A percentile compares a stretch with the other conserved stretches of the same genome.
phyloP scores from a whole-genome alignment of 352 stramenopile genomes.

The Albugo laibachii region DNA sequence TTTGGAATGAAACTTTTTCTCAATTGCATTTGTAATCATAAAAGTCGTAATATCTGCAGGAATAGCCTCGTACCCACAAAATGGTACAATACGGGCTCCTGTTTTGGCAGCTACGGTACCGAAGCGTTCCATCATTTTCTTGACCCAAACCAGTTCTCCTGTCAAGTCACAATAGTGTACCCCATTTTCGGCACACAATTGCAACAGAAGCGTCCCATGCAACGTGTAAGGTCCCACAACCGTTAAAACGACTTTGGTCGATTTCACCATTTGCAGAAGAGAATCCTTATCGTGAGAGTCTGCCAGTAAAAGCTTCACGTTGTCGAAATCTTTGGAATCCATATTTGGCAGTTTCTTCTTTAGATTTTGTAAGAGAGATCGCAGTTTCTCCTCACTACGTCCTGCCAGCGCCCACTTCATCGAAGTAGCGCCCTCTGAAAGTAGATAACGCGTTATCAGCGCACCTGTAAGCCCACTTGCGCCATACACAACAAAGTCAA shows the following conservation, averaged over 20 bases:
- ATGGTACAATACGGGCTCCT: slow-evolving; percentile 69
- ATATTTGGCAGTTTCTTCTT: slow-evolving; percentile 24
- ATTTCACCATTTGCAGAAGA: slow-evolving; percentile 44
- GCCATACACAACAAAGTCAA: slow-evolving; percentile 68
- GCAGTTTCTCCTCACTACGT: slow-evolving; percentile 54
- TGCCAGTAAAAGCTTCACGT: slow-evolving; percentile 26
- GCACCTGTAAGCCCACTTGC: slow-evolving; percentile 80
- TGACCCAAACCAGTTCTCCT: slow-evolving; percentile 73
- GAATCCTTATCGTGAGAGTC: slow-evolving; percentile 32
- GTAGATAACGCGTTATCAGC: slow-evolving; percentile 49
- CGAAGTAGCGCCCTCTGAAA: slow-evolving; percentile 18
- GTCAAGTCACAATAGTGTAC: slow-evolving; percentile 87
- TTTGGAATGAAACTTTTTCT: slow-evolving; percentile 18
- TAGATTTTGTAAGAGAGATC: slow-evolving; percentile 26
- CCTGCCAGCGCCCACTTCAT: slow-evolving; percentile 77
- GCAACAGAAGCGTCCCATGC: slow-evolving; percentile 69
- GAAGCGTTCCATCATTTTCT: slow-evolving; percentile 61
- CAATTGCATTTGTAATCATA: slow-evolving; percentile 46
- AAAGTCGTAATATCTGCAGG: slow-evolving; percentile 70
- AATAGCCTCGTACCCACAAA: slow-evolving; percentile 80
- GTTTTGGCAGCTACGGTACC: slow-evolving; percentile 21
- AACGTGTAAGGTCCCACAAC: slow-evolving; percentile 77
- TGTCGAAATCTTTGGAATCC: slow-evolving; percentile 16
- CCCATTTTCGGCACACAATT: slow-evolving; percentile 68
- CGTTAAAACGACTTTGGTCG: slow-evolving; percentile 60